Evolutionary conservation across 2,329 filamentous ascomycete species (phyloP).

Genomic region (Bipolaris gigantea): DNA sequence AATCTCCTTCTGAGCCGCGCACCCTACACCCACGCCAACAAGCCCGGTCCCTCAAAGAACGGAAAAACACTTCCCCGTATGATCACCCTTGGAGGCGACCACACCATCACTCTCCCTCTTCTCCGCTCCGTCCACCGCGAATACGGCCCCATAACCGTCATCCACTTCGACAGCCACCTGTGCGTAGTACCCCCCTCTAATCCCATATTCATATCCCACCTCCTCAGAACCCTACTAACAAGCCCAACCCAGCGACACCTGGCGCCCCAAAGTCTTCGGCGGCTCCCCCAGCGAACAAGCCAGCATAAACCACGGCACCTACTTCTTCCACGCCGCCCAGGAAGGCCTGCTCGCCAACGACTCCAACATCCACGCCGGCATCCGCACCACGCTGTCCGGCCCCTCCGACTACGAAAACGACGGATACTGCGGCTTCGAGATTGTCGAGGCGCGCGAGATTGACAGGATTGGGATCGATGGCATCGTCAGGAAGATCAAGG

Average conservation of each 20-base stretch:
- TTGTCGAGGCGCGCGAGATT: constrained; percentile 74
- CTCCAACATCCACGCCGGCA: constrained; percentile 84
- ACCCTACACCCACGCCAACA: constrained; percentile 69
- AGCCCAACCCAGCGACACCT: constrained; percentile 51
- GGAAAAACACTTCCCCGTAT: constrained; percentile 77
- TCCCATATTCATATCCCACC: no score
- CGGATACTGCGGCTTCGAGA: constrained; percentile 81
- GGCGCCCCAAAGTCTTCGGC: constrained; percentile 85
- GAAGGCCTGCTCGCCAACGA: constrained; percentile 80
- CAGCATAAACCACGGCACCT: constrained; percentile 82
- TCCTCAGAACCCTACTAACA: not conserved
- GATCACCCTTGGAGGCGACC: constrained; percentile 69
- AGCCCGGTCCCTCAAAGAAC: constrained; percentile 68
- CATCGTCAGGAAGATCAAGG: constrained; percentile 76
- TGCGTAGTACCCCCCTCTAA: constrained; percentile 27
- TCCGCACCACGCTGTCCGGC: constrained; percentile 78
- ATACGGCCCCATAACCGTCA: constrained; percentile 68
- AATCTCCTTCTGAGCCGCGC: constrained; percentile 71
- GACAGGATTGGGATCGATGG: constrained; percentile 70
- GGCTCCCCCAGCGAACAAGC: constrained; percentile 76
- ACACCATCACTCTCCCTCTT: constrained; percentile 64
- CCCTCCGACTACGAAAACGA: constrained; percentile 83
- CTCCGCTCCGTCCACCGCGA: constrained; percentile 63
- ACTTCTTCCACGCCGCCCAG: constrained; percentile 80
- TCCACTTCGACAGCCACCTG: constrained; percentile 66